Evolutionary conservation across 2,329 filamentous ascomycete species (phyloP).

Genomic region (Chaetomium strumarium): DNA sequence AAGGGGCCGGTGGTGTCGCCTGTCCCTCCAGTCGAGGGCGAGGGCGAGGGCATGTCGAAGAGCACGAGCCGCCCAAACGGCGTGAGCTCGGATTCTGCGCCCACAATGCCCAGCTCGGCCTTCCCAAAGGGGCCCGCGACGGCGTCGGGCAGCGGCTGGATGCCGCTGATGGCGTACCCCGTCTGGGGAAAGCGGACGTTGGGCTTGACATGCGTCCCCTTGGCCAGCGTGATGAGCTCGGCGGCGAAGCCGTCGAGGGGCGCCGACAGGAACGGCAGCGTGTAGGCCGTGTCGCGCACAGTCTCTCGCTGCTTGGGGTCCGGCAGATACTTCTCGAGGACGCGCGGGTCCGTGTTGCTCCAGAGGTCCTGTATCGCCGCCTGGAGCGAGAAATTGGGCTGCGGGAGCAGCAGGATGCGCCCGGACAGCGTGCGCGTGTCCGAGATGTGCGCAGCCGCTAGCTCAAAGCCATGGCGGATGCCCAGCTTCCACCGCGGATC

Average conservation of each 20-base stretch:
- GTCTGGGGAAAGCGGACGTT: not conserved
- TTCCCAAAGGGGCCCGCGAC: too few species aligned
- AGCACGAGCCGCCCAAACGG: too few species aligned
- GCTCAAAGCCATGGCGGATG: slow-evolving; percentile 17
- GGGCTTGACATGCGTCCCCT: slow-evolving; percentile 39
- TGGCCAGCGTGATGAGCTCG: slow-evolving; percentile 29
- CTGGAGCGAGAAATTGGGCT: slow-evolving; percentile 32
- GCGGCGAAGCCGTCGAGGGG: slow-evolving; percentile 31
- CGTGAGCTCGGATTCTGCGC: slow-evolving; percentile 28
- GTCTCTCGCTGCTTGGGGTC: not conserved
- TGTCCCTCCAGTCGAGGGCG: too few species aligned
- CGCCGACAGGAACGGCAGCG: slow-evolving; percentile 6
- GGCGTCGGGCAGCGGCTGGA: too few species aligned
- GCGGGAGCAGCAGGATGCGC: slow-evolving; percentile 35
- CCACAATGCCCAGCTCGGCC: slow-evolving; percentile 20
- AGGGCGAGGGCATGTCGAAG: too few species aligned
- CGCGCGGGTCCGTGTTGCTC: not conserved
- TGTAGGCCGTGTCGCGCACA: not conserved
- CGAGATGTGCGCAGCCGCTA: slow-evolving; percentile 13
- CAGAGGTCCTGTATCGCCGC: not conserved
- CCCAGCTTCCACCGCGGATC: not conserved
- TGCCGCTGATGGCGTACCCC: too few species aligned
- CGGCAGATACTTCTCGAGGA: not conserved
- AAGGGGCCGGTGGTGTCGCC: too few species aligned
- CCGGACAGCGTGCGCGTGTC: slow-evolving; percentile 31